phyloP scores from a whole-genome alignment of 2,329 filamentous ascomycete species.

The Blastomyces parvus region DNA sequence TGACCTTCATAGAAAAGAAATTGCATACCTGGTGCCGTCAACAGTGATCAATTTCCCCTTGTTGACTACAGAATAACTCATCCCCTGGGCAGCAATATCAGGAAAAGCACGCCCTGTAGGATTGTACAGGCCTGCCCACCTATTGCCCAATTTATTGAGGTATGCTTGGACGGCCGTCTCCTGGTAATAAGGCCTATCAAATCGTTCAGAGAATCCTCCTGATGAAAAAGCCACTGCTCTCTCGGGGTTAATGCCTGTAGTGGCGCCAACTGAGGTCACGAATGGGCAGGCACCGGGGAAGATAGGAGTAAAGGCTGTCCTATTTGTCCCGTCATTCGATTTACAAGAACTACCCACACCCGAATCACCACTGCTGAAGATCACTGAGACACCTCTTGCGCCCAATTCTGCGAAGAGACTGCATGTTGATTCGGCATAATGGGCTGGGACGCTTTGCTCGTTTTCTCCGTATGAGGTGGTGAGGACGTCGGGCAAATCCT shows the following conservation, averaged over 20 bases:
- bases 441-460: slow-evolving; percentile 51
- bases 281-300: slow-evolving; percentile 54
- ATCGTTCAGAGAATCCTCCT: slow-evolving; percentile 40
- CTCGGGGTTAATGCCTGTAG: slow-evolving; percentile 42
- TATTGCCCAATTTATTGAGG: slow-evolving; percentile 30
- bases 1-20: neutral
- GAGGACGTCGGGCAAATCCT: slow-evolving; percentile 53
- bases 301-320: slow-evolving; percentile 43
- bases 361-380: slow-evolving; percentile 55
- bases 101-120: slow-evolving; percentile 50
- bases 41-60: slow-evolving; percentile 31
- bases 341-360: slow-evolving; percentile 49
- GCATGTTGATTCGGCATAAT: slow-evolving; percentile 54
- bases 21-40: slow-evolving; percentile 35
- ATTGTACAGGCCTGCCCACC: slow-evolving; percentile 41
- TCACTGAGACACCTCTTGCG: slow-evolving; percentile 56
- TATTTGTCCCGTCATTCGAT: slow-evolving; percentile 47
- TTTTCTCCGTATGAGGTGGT: slow-evolving; percentile 63
- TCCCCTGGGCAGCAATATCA: slow-evolving; percentile 51
- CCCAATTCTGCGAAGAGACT: slow-evolving; percentile 55
- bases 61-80: slow-evolving; percentile 33
- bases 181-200: slow-evolving; percentile 43
- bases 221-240: slow-evolving; percentile 42
- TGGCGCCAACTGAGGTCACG: slow-evolving; percentile 54
- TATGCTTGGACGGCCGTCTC: slow-evolving; percentile 37